phyloP scores from a whole-genome alignment of 108 stramenopile species.

The Skeletonema potamos region DNA sequence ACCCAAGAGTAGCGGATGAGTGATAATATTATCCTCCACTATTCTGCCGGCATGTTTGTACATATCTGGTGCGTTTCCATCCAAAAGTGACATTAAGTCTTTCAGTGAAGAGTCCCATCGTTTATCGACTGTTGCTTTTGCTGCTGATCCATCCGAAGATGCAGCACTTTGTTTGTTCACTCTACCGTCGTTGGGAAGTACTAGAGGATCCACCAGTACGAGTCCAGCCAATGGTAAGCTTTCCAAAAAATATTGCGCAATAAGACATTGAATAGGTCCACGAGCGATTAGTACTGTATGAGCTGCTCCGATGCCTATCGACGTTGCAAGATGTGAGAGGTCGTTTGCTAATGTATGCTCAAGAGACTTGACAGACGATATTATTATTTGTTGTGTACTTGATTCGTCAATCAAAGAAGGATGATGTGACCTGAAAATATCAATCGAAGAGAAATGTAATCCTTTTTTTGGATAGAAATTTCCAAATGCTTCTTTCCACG shows the following conservation, averaged over 20 bases:
- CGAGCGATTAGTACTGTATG: constrained; percentile 32
- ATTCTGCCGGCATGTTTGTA: neutral
- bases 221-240: constrained; percentile 48
- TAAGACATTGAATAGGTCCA: constrained; percentile 42
- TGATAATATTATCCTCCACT: neutral
- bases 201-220: constrained; percentile 41
- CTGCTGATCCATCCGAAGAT: too few relatives aligned
- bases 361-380: neutral
- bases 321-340: neutral
- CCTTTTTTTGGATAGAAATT: neutral
- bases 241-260: constrained; percentile 48
- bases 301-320: constrained; percentile 11
- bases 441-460: constrained; percentile 3
- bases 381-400: too few relatives aligned
- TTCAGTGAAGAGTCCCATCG: constrained; percentile 26
- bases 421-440: neutral
- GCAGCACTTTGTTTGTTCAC: neutral
- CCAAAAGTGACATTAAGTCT: constrained; percentile 22
- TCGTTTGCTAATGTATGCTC: neutral
- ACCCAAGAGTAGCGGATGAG: neutral
- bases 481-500: neutral
- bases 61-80: neutral
- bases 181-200: constrained; percentile 42
- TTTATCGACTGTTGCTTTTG: neutral
- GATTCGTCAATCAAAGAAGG: neutral